Conservation (phyloP, 352 stramenopile genomes). For the Globisporangium megalacanthum region DNA sequence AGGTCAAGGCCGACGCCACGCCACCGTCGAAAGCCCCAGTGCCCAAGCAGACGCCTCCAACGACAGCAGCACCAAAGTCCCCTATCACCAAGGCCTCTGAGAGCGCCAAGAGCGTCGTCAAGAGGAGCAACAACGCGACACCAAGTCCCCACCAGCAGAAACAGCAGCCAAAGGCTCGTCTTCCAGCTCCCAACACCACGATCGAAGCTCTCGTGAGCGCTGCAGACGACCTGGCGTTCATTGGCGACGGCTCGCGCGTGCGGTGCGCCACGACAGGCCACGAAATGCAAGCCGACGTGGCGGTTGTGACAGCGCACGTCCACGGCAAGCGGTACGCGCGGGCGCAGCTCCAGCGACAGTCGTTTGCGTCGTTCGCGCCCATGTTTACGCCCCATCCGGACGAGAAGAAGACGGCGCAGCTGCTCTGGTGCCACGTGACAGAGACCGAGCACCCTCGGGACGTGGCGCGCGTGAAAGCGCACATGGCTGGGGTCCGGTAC, state of each 20-base stretch:
- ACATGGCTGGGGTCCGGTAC: conserved; percentile 47
- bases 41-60: conserved; percentile 1
- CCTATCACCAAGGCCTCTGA: not conserved
- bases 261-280: conserved; percentile 57
- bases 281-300: conserved; percentile 58
- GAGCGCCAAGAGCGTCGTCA: conserved; percentile 12
- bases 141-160: not conserved
- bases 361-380: conserved; percentile 48
- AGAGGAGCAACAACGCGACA: conserved; percentile 6
- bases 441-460: conserved; percentile 49
- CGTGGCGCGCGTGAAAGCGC: conserved; percentile 38
- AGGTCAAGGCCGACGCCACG: conserved; percentile 5
- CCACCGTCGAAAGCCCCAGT: not conserved
- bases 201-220: conserved; percentile 42
- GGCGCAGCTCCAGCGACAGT: conserved; percentile 28
- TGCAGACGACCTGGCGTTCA: conserved; percentile 33
- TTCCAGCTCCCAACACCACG: conserved; percentile 9
- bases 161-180: too few relatives aligned
- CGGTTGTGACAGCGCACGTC: conserved; percentile 46
- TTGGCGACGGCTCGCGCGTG: conserved; percentile 34
- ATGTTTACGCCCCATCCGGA: conserved; percentile 65
- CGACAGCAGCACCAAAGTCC: not conserved
- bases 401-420: conserved; percentile 30
- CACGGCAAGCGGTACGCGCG: conserved; percentile 56
- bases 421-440: conserved; percentile 67